Percentiles rank a stretch among this genome's conserved stretches.
These are phyloP conservation scores for Magnaporthiopsis incrustans DNA, from an alignment of 2,329 filamentous ascomycete genomes.

Conservation along the genomic window DNA sequence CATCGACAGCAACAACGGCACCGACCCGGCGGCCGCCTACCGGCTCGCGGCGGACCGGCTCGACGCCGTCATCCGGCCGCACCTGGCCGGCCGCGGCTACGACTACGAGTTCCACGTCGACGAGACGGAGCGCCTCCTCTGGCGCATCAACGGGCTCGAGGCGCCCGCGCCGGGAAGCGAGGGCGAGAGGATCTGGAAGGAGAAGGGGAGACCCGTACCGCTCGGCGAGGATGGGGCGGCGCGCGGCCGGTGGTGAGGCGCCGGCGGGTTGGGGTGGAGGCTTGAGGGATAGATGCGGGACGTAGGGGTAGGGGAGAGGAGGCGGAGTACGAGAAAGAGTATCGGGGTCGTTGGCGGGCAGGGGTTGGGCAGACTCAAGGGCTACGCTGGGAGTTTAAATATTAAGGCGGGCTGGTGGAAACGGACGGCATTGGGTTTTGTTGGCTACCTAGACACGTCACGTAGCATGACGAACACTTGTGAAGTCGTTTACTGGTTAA, in stretches of 20 bases:
- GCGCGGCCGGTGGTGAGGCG: neutral
- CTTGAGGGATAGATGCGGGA: neutral
- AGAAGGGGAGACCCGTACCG: conserved; percentile 5
- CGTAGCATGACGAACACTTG: too few relatives aligned
- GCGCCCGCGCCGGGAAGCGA: neutral
- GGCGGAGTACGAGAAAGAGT: neutral
- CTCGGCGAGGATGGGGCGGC: conserved; percentile 1
- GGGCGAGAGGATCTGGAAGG: conserved; percentile 1
- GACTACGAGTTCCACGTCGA: conserved; percentile 34
- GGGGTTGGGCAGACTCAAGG: neutral
- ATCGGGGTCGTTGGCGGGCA: neutral
- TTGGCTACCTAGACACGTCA: too few relatives aligned
- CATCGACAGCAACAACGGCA: conserved; percentile 6
- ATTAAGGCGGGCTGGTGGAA: too few relatives aligned
- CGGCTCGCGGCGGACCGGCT: conserved; percentile 13
- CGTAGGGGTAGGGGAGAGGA: neutral
- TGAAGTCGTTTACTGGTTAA: too few relatives aligned
- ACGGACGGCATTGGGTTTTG: too few relatives aligned
- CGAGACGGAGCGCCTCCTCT: conserved; percentile 33
- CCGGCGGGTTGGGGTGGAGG: too few relatives aligned
- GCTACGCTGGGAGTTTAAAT: neutral
- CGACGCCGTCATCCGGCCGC: conserved; percentile 27
- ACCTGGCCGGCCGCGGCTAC: conserved; percentile 31
- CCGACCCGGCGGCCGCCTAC: conserved; percentile 1
- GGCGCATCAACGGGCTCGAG: conserved; percentile 29